These are phyloP conservation scores for Coniophora puteana DNA, from an alignment of 1,284 basidiomycete species.

Conservation along the genomic window DNA sequence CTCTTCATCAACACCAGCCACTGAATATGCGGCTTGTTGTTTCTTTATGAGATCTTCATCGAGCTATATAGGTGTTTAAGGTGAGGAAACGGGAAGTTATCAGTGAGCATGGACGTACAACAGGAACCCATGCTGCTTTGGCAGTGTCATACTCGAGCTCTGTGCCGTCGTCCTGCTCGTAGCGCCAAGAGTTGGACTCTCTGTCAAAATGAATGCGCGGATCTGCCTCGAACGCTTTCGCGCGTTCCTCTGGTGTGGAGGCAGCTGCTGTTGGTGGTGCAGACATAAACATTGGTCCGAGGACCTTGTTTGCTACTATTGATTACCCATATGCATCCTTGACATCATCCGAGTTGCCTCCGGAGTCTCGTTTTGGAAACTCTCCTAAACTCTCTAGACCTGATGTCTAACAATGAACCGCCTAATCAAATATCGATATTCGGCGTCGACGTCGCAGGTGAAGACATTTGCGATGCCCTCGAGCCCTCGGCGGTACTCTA, in stretches of 20 bases:
- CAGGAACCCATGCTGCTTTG: conserved; percentile 76
- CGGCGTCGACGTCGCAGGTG: too few relatives aligned
- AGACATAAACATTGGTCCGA: conserved; percentile 16
- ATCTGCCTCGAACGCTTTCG: conserved; percentile 71
- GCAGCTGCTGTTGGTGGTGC: conserved; percentile 45
- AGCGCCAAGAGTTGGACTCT: conserved; percentile 76
- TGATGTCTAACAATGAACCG: too few relatives aligned
- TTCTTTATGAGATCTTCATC: conserved; percentile 80
- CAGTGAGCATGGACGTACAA: conserved; percentile 54
- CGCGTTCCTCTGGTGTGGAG: conserved; percentile 50
- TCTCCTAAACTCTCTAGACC: too few relatives aligned
- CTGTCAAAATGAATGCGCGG: conserved; percentile 80
- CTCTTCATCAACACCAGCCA: conserved; percentile 88
- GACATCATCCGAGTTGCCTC: too few relatives aligned
- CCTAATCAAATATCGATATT: too few relatives aligned
- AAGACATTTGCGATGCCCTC: too few relatives aligned
- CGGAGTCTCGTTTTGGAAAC: too few relatives aligned
- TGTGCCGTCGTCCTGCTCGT: conserved; percentile 84
- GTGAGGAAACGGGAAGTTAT: conserved; percentile 81
- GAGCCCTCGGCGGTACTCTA: too few relatives aligned
- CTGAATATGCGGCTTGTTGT: conserved; percentile 91
- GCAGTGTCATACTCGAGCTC: conserved; percentile 85
- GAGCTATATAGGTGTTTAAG: conserved; percentile 39
- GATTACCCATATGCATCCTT: too few relatives aligned
- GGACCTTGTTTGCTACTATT: conserved; percentile 17